Evolutionary conservation across 352 stramenopile genomes (phyloP).

Genomic region (Phytophthora pini): DNA sequence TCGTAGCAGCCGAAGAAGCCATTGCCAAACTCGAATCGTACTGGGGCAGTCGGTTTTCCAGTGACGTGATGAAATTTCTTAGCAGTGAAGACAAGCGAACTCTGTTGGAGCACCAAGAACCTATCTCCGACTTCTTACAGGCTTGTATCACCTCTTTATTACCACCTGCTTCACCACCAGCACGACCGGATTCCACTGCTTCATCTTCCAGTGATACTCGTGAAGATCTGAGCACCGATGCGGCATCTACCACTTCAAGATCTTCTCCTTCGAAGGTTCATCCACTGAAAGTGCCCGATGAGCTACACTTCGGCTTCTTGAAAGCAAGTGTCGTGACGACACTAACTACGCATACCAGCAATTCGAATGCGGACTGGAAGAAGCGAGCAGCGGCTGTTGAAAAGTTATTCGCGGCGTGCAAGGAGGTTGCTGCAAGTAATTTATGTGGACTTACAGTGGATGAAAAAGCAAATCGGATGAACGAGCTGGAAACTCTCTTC

Average conservation of each 20-base stretch:
- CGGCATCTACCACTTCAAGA: background rate
- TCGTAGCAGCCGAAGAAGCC: conserved; percentile 70
- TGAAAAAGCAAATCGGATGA: conserved; percentile 10
- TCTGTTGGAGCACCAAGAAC: conserved; percentile 49
- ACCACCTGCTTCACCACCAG: conserved; percentile 12
- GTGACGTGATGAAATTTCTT: conserved; percentile 60
- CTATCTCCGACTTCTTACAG: conserved; percentile 60
- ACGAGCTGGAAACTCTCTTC: conserved; percentile 46
- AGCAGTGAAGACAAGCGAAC: conserved; percentile 70
- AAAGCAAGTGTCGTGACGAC: conserved; percentile 41
- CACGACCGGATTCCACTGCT: conserved; percentile 11
- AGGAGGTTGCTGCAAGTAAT: conserved; percentile 34
- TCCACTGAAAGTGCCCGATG: conserved; percentile 3
- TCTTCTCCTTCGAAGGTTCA: conserved; percentile 34
- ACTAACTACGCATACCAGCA: conserved; percentile 45
- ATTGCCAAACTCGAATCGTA: conserved; percentile 71
- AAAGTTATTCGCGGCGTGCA: conserved; percentile 51
- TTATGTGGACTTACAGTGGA: conserved; percentile 28
- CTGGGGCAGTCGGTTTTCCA: conserved; percentile 48
- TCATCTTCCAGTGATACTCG: conserved; percentile 3
- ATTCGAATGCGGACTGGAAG: conserved; percentile 82
- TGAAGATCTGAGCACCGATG: background rate
- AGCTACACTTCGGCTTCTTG: conserved; percentile 59
- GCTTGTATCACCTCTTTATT: conserved; percentile 20
- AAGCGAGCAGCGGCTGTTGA: conserved; percentile 63